Conservation (phyloP, 768 basidiomycete genomes). For the Lactarius evosmus region DNA sequence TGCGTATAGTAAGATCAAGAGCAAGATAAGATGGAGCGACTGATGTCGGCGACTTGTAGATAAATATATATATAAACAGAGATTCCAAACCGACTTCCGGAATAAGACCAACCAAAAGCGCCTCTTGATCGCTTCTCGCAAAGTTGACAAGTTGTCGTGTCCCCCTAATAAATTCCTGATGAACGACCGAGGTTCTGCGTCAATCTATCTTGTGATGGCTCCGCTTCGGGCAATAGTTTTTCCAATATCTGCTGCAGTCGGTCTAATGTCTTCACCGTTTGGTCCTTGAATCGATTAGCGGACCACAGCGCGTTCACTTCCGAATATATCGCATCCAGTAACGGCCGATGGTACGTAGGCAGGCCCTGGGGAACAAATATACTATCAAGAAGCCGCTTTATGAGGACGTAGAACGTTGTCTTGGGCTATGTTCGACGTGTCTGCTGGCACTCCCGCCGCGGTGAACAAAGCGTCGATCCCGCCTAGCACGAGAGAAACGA, state of each 20-base stretch:
- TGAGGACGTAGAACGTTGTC: not conserved
- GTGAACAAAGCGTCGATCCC: no score
- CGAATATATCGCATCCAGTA: not conserved
- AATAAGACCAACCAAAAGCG: no score
- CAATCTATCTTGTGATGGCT: not conserved
- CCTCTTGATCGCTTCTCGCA: no score
- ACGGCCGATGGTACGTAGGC: not conserved
- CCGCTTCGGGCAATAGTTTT: not conserved
- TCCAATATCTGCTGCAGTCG: not conserved
- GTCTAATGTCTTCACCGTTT: not conserved
- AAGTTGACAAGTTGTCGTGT: no score
- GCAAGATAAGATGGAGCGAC: no score
- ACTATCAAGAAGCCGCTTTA: not conserved
- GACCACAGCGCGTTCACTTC: not conserved
- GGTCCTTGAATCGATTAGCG: not conserved
- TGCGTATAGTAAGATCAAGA: no score
- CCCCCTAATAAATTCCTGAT: no score
- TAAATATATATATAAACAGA: no score
- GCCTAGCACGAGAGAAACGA: no score
- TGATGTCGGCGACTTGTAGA: no score
- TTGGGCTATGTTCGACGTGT: not conserved
- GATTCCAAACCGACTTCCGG: no score
- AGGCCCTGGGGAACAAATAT: not conserved
- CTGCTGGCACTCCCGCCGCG: not conserved
- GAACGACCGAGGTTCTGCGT: no score